Evolutionary conservation across 495 filamentous ascomycete species (phyloP).

Genomic region (Rusavskia elegans): DNA sequence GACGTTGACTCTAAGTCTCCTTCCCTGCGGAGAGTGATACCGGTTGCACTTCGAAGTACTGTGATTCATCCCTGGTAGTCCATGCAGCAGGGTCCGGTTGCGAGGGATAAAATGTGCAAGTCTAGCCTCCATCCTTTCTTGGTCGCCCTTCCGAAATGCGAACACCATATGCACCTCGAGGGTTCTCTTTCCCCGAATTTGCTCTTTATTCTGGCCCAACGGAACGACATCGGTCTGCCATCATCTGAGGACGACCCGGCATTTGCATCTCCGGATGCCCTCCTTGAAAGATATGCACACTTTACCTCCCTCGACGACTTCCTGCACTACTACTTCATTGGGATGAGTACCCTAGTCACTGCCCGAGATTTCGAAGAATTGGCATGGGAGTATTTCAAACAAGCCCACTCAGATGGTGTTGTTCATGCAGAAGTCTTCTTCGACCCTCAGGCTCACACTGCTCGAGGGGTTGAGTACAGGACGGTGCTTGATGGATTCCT

Average conservation of each 20-base stretch:
- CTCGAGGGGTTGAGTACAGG: conserved; percentile 41
- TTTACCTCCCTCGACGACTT: conserved; percentile 66
- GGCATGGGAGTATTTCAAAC: conserved; percentile 55
- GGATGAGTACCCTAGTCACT: conserved; percentile 48
- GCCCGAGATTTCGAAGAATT: conserved; percentile 55
- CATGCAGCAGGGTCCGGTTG: not conserved
- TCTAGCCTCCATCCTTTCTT: conserved; percentile 44
- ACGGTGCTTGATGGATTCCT: conserved; percentile 45
- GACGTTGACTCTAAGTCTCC: too few relatives aligned
- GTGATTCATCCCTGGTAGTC: not conserved
- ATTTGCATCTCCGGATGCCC: conserved; percentile 41
- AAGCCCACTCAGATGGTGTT: conserved; percentile 47
- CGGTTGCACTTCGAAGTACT: too few relatives aligned
- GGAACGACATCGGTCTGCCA: conserved; percentile 47
- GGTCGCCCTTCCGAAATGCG: conserved; percentile 54
- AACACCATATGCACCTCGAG: conserved; percentile 68
- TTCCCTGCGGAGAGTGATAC: too few relatives aligned
- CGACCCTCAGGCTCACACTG: conserved; percentile 59
- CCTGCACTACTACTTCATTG: conserved; percentile 62
- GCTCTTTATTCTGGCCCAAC: conserved; percentile 50
- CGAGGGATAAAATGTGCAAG: conserved; percentile 30
- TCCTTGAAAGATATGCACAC: conserved; percentile 39
- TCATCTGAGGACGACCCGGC: conserved; percentile 30
- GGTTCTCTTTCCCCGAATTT: conserved; percentile 50
- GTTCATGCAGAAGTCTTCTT: conserved; percentile 68